Evolutionary conservation across 768 basidiomycete genomes (phyloP).

Genomic region (Asterophora parasitica): DNA sequence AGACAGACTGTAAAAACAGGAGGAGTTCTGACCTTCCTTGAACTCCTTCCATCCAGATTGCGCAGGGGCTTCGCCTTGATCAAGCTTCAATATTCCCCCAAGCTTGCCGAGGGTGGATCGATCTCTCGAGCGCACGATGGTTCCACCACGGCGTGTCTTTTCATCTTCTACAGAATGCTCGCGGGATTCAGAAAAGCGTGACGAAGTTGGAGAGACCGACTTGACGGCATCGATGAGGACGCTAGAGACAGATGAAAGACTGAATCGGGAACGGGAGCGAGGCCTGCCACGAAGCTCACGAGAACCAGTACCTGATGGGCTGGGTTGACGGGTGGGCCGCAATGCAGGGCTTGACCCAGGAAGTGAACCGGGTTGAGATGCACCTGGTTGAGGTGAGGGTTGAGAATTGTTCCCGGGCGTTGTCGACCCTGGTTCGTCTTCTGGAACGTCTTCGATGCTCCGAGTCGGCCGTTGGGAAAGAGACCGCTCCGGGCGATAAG

Average conservation of each 20-base stretch:
- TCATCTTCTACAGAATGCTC: conserved; percentile 16
- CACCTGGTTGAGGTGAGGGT: neutral
- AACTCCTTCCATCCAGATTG: conserved; percentile 80
- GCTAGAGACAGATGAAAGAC: conserved; percentile 47
- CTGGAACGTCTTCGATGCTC: conserved; percentile 37
- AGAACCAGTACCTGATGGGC: conserved; percentile 1
- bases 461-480: conserved; percentile 36
- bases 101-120: conserved; percentile 32
- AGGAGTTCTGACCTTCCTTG: conserved; percentile 57
- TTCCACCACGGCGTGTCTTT: conserved; percentile 28
- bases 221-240: conserved; percentile 45
- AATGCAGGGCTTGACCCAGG: too few species aligned
- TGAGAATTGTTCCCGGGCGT: conserved; percentile 10
- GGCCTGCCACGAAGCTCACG: conserved; percentile 19
- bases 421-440: conserved; percentile 23
- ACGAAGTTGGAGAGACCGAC: conserved; percentile 36
- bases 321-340: conserved; percentile 11
- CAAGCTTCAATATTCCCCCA: conserved; percentile 36
- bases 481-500: conserved; percentile 21
- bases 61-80: conserved; percentile 35
- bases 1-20: neutral
- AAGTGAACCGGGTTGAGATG: too few species aligned
- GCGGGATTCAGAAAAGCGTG: conserved; percentile 9
- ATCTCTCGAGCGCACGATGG: conserved; percentile 24
- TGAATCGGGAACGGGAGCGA: conserved; percentile 43